Evolutionary conservation across 176 grass and related monocot genomes (phyloP), one percentile per base, ranked within the genome.

Genomic region (Triticum dicoccoides): DNA sequence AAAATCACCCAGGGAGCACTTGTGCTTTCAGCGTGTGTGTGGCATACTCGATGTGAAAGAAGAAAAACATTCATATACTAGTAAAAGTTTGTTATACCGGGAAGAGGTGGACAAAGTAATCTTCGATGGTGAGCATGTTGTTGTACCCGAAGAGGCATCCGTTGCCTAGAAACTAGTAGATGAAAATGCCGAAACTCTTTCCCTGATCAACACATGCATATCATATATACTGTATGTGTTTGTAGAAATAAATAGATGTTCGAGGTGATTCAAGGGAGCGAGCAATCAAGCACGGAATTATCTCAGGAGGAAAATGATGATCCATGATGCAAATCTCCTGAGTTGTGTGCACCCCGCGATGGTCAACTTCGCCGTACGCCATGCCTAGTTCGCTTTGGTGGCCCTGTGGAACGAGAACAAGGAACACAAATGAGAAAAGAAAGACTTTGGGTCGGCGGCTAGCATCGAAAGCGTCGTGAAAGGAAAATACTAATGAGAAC

Each of bases 161-260:
- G 44, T 88, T 95, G 65, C 93, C 93, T 8, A 95, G 90, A 51
- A 95, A 33, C 86, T 86, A 95, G 80, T 88, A 95, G 30, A 95
- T 81, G 17, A 92, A 56, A 9, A 92, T 87, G 10, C 83, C 93
- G 59, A 79, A 44, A 70, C 20, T 29, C 79, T 87, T 95, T 11
- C 88, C 86, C 91, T 90, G 86, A 39, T 27, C 58, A 80, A 27
- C 12, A 5, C 52, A 56, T 20, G 52, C 52, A 20, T 20, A 7
- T 56, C 17, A 15, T 54, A 54, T 54, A 54, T 7, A 6, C 10
- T 11, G 44, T 47, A 21, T 32, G 47, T 66, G 61, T 25, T 66
- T 49, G 12, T 5, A 13, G 15, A 66, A 49, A 51, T 51, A 66
- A 51, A 67, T 41, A 11, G 8, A 67, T 67, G 63, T 2, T 66